These are phyloP conservation scores for Anacardium occidentale DNA, from an alignment of 345 rosid species.

Conservation along the genomic window DNA sequence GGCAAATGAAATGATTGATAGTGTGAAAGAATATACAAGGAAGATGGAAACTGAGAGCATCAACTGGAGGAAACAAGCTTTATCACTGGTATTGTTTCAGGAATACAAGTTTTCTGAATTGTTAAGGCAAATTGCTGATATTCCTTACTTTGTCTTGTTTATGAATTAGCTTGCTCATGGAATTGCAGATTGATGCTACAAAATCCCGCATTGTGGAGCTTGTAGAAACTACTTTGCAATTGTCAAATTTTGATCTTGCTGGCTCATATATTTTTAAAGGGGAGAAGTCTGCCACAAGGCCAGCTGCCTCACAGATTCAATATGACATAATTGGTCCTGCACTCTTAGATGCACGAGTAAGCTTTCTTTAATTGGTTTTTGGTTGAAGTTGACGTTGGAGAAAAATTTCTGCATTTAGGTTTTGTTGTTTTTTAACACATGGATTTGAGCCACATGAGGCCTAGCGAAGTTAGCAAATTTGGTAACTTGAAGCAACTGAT, in stretches of 20 bases:
- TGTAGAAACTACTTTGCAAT: conserved; percentile 65
- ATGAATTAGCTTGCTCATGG: conserved; percentile 23
- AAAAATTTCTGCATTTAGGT: background rate
- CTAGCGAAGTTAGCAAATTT: too few relatives aligned
- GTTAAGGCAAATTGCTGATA: conserved; percentile 19
- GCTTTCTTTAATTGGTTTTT: conserved; percentile 25
- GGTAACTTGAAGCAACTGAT: too few relatives aligned
- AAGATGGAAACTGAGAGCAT: conserved; percentile 85
- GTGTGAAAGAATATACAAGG: conserved; percentile 46
- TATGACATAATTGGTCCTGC: conserved; percentile 79
- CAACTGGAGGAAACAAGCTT: conserved; percentile 65
- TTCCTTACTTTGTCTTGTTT: conserved; percentile 17
- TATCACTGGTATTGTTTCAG: conserved; percentile 54
- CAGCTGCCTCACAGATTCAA: conserved; percentile 61
- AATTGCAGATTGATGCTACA: conserved; percentile 64
- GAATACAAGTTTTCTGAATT: conserved; percentile 10
- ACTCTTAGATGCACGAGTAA: conserved; percentile 67
- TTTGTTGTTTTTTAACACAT: background rate
- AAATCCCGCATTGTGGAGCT: conserved; percentile 71
- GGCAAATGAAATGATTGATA: conserved; percentile 50
- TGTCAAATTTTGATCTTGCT: conserved; percentile 80
- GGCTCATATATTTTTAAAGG: conserved; percentile 57
- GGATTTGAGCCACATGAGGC: too few relatives aligned
- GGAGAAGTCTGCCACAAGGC: conserved; percentile 44
- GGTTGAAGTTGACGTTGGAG: background rate